Conservation (phyloP, 148 eudicot species). For the Vaccinium darrowii region DNA sequence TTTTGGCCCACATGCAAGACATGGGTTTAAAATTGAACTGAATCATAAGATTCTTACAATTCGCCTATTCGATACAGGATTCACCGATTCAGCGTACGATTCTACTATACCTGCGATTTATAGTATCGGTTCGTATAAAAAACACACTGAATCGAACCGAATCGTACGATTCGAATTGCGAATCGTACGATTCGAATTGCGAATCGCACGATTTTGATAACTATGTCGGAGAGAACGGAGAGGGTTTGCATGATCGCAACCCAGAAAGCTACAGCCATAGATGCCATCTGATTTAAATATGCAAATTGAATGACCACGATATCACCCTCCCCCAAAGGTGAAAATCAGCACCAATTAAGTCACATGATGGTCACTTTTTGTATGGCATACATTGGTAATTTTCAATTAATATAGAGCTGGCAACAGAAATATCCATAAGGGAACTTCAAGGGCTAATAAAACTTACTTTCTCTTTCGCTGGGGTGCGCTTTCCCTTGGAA, state of each 20-base stretch:
- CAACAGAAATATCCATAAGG: neutral
- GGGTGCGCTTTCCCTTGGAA: constrained; percentile 64
- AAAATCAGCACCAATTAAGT: neutral
- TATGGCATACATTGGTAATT: neutral
- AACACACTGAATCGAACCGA: too few species aligned
- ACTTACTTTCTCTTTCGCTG: constrained; percentile 46
- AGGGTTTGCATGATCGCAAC: neutral
- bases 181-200: too few species aligned
- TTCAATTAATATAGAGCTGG: neutral
- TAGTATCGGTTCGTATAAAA: too few species aligned
- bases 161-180: too few species aligned
- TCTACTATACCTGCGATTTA: too few species aligned
- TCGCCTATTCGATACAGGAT: too few species aligned
- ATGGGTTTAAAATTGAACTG: too few species aligned
- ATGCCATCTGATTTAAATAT: neutral
- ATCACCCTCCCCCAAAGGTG: neutral
- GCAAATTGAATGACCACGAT: neutral
- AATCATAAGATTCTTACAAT: too few species aligned
- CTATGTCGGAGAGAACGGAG: neutral
- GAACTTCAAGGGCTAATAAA: neutral
- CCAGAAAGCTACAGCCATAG: neutral
- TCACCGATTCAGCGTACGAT: too few species aligned
- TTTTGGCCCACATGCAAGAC: too few species aligned
- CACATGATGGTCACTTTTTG: neutral
- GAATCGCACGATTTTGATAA: too few species aligned